These are phyloP conservation scores for Grifola frondosa DNA, from an alignment of 1,284 basidiomycete genomes.

Conservation along the genomic window DNA sequence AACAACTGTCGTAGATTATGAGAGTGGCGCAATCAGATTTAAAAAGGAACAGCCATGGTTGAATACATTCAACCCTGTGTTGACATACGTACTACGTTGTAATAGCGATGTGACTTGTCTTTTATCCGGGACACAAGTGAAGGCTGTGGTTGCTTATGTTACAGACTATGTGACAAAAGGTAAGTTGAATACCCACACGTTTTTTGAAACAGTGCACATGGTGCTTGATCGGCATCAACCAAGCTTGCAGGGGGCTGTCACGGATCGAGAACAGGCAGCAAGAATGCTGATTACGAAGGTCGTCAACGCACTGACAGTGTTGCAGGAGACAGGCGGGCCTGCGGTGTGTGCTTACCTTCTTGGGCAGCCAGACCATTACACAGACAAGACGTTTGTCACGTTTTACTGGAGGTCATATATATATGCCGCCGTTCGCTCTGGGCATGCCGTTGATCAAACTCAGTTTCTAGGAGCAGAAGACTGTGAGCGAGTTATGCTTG, in stretches of 20 bases:
- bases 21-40: constrained; percentile 3
- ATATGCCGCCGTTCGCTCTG: neutral
- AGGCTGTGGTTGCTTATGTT: constrained; percentile 11
- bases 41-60: constrained; percentile 9
- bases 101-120: constrained; percentile 28
- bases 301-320: constrained; percentile 12
- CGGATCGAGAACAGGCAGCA: neutral
- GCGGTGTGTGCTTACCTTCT: constrained; percentile 10
- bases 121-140: constrained; percentile 8
- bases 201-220: constrained; percentile 4
- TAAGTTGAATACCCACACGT: neutral
- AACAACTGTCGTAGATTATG: constrained; percentile 1
- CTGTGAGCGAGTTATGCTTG: neutral
- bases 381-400: constrained; percentile 3
- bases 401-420: constrained; percentile 11
- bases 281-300: constrained; percentile 2
- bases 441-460: neutral
- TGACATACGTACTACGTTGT: constrained; percentile 21
- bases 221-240: constrained; percentile 14
- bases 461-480: neutral
- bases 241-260: neutral
- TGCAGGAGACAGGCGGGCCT: constrained; percentile 10
- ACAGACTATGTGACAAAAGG: constrained; percentile 14
- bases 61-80: constrained; percentile 4
- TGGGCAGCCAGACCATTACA: constrained; percentile 17